Evolutionary conservation across 192 early-diverging fungal species (phyloP).

Genomic region (Geranomyces michiganensis): DNA sequence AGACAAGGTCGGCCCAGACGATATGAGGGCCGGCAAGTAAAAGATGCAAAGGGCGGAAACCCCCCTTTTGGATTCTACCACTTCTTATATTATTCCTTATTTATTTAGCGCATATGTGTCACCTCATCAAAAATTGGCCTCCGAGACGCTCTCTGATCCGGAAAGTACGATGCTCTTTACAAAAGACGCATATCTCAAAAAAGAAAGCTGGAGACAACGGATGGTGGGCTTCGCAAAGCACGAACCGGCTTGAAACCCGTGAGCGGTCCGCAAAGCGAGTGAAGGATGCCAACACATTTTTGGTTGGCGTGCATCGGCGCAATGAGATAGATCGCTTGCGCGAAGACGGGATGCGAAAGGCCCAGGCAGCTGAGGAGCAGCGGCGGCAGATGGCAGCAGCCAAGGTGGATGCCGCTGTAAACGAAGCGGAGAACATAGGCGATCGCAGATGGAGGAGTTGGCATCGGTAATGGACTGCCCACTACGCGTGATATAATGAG

Average conservation of each 20-base stretch:
- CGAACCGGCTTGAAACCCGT: constrained; percentile 26
- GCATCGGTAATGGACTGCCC: constrained; percentile 23
- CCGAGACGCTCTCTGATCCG: constrained; percentile 82
- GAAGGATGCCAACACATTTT: constrained; percentile 18
- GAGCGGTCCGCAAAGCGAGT: constrained; percentile 28
- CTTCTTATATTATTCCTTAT: not conserved
- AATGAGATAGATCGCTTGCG: constrained; percentile 31
- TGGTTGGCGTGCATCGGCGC: constrained; percentile 22
- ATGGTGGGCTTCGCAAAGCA: constrained; percentile 21
- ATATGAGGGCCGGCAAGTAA: constrained; percentile 25
- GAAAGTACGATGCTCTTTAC: constrained; percentile 76
- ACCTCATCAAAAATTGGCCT: constrained; percentile 90
- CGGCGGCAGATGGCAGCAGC: constrained; percentile 23
- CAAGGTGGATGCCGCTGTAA: constrained; percentile 10
- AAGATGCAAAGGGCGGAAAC: no score
- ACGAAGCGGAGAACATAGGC: not conserved
- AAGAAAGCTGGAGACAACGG: constrained; percentile 32
- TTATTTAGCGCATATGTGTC: constrained; percentile 75
- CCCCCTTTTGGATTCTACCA: no score
- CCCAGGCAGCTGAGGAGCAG: constrained; percentile 26
- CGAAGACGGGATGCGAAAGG: constrained; percentile 30
- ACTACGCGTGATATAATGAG: constrained; percentile 18
- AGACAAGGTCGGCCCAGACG: constrained; percentile 67
- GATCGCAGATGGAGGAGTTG: not conserved
- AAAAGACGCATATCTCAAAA: constrained; percentile 33